A percentile compares a stretch with the other conserved stretches of the same genome.
phyloP scores from a whole-genome alignment of 83 land plant species.

The Thuja plicata region DNA sequence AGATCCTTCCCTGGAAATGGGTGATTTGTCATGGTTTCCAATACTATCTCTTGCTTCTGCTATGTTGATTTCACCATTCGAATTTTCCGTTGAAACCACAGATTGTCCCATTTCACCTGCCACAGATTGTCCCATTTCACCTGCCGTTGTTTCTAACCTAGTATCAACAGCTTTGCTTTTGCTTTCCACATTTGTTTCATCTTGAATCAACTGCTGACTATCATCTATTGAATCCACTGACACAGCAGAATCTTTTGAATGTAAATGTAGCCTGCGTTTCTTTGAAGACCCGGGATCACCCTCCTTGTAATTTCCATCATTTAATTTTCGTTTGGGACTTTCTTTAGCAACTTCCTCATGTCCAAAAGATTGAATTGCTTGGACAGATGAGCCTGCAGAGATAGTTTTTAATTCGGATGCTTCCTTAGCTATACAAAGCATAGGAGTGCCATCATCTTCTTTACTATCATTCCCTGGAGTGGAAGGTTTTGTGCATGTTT shows the following conservation, averaged over 20 bases:
- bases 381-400: background rate
- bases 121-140: background rate
- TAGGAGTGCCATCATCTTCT: slow-evolving; percentile 65
- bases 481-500: background rate
- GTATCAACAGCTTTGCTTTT: background rate
- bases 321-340: background rate
- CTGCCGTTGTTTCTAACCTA: background rate
- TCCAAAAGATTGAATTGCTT: background rate
- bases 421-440: slow-evolving; percentile 23
- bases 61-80: slow-evolving; percentile 6
- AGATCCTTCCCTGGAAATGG: slow-evolving; percentile 4
- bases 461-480: slow-evolving; percentile 53
- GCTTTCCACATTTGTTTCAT: background rate
- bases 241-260: background rate
- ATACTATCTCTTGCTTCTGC: background rate
- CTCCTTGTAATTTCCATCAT: background rate
- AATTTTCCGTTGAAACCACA: background rate
- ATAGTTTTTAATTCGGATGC: background rate
- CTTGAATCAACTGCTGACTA: background rate
- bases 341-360: background rate
- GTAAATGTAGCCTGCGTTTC: background rate
- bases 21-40: background rate
- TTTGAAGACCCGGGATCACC: background rate
- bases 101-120: background rate
- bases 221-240: background rate